A percentile compares a stretch with the other conserved stretches of the same genome.
phyloP scores from a whole-genome alignment of 2,329 filamentous ascomycete genomes.

The Trichoderma atrobrunneum region DNA sequence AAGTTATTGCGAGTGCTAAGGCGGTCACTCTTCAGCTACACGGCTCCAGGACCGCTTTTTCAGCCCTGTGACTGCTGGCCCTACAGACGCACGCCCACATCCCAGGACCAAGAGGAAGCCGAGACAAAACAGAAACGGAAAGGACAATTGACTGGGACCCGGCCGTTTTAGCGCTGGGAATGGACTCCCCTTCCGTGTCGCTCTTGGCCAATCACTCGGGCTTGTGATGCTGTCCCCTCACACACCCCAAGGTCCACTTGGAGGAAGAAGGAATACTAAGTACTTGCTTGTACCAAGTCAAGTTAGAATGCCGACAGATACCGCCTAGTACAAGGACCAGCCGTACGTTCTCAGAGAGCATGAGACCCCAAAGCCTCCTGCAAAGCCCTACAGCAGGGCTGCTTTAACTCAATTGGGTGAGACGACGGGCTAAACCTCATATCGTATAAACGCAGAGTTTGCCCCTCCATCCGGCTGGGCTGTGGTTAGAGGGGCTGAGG shows the following conservation, averaged over 20 bases:
- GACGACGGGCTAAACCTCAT: background rate
- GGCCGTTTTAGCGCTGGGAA: background rate
- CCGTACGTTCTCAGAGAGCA: background rate
- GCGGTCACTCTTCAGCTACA: background rate
- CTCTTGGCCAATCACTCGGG: background rate
- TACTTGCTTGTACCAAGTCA: background rate
- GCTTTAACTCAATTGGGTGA: slow-evolving; percentile 11
- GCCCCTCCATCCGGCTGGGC: slow-evolving; percentile 1
- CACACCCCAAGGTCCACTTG: slow-evolving; percentile 5
- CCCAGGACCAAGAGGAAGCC: background rate
- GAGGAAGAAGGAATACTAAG: background rate
- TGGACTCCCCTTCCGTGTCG: background rate
- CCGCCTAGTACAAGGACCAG: background rate
- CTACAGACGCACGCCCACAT: background rate
- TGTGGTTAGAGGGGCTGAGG: background rate
- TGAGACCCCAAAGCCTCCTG: background rate
- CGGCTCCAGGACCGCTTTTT: background rate
- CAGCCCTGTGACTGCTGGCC: slow-evolving; percentile 10
- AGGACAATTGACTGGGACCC: background rate
- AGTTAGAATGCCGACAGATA: background rate
- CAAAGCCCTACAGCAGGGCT: slow-evolving; percentile 17
- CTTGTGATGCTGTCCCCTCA: background rate
- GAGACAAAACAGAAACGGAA: background rate
- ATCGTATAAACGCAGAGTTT: background rate
- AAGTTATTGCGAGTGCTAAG: background rate